Base-by-base conservation (phyloP, 805 yeast species). In the Sungouiozyma ichnusensis region DNA sequence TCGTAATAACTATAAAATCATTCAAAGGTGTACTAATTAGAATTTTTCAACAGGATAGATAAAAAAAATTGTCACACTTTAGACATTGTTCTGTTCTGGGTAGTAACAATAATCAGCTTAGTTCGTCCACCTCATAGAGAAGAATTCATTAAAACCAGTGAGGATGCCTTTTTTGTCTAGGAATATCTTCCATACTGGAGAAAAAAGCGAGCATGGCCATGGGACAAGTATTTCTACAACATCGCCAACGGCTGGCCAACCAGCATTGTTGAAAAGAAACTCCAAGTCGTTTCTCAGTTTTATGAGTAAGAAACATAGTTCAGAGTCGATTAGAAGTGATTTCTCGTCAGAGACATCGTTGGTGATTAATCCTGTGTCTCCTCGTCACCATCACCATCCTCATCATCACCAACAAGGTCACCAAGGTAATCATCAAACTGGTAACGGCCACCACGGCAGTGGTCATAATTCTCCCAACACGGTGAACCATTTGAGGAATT, bases 321-420 rank as follows among this genome's bases (percentile, higher is more conserved):
- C 52, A 37, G 64, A 59, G 20, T 58, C 63, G 1, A 41, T 56
- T 14, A 55, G 53, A 46, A 57, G 63, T 41, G 62, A 57, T 15
- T 51, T 51, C 34, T 56, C 60, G 5, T 33, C 44, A 3, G 60
- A 55, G 35, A 54, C 60, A 16, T 35, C 19, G 3, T 38, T 41
- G 16, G 38, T 36, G 8, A 42, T 46, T n/a, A 49, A 45, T 37
- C 41, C 54, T 3, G 40, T 20, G 13, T 16, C 39, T 8, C 42
- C 40, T 29, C 32, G 35, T 14, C 19, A 38, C 18, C 36, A 37
- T 33, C 37, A 34, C 20, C 29, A 24, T 17, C 33, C 33, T 16
- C 36, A 41, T 20, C 40, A 41, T 17, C 38, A 31, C 13, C 35
- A 32, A 16, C 15, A 35, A 15, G 16, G 33, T 36, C 39, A 33